Conservation (phyloP, 306 rosid species). For the Mimosa bimucronata region DNA sequence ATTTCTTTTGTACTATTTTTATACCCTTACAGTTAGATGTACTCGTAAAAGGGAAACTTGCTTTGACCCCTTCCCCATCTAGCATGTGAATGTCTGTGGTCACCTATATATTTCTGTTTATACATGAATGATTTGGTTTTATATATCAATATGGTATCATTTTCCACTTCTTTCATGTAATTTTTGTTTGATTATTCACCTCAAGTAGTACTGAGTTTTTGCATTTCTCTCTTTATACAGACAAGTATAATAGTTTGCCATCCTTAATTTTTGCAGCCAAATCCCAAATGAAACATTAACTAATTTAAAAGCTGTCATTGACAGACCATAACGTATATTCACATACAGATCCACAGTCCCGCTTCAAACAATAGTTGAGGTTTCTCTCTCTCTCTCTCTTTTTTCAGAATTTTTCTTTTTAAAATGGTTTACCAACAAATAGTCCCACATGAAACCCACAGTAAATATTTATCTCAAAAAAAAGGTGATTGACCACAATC, state of each 20-base stretch:
- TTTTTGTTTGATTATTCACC: not conserved
- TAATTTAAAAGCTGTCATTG: conserved; percentile 7
- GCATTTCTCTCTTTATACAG: not conserved
- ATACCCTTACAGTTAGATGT: not conserved
- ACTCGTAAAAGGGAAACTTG: not conserved
- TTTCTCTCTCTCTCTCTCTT: not conserved
- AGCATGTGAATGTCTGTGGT: not conserved
- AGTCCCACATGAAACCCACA: not conserved
- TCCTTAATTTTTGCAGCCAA: not conserved
- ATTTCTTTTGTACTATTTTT: not conserved
- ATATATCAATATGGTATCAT: not conserved
- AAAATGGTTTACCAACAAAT: not conserved
- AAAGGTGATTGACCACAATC: conserved; percentile 10
- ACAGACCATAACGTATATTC: not conserved
- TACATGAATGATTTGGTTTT: not conserved
- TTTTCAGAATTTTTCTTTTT: not conserved
- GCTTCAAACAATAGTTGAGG: not conserved
- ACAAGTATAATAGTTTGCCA: not conserved
- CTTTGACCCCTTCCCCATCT: not conserved
- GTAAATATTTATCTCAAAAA: not conserved
- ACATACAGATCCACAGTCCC: not conserved
- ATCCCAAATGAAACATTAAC: not conserved
- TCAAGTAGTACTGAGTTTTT: not conserved
- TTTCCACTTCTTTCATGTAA: not conserved
- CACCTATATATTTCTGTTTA: not conserved